These are phyloP conservation scores for Epichloe aotearoae DNA, from an alignment of 2,329 filamentous ascomycete genomes.

Conservation along the genomic window DNA sequence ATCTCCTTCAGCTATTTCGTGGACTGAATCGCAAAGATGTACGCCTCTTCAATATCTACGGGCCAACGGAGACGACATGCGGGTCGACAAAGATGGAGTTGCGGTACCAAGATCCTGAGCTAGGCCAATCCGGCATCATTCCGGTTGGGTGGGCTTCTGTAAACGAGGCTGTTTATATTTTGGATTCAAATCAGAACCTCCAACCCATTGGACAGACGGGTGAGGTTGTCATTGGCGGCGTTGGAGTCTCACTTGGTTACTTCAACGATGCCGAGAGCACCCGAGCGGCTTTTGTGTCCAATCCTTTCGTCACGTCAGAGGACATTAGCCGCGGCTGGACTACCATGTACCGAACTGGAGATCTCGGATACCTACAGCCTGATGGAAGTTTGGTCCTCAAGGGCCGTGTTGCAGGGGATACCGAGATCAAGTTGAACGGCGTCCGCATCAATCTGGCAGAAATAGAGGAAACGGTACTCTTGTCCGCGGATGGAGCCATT, in stretches of 20 bases:
- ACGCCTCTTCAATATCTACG: conserved; percentile 14
- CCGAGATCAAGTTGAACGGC: conserved; percentile 32
- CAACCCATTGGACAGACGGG: conserved; percentile 16
- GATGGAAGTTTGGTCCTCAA: conserved; percentile 22
- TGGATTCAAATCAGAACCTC: conserved; percentile 17
- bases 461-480: conserved; percentile 13
- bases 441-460: conserved; percentile 34
- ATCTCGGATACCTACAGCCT: conserved; percentile 19
- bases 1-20: conserved; percentile 5
- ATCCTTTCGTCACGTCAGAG: conserved; percentile 8
- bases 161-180: conserved; percentile 25
- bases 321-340: not conserved
- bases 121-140: not conserved
- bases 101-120: not conserved
- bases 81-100: not conserved
- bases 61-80: conserved; percentile 14
- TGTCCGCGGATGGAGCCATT: conserved; percentile 8
- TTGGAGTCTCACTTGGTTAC: conserved; percentile 22
- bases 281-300: conserved; percentile 1
- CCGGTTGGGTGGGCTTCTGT: conserved; percentile 4
- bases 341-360: conserved; percentile 15
- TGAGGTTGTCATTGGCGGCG: conserved; percentile 19
- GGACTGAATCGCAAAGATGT: conserved; percentile 1
- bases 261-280: conserved; percentile 14
- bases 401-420: conserved; percentile 27